These are phyloP conservation scores for Ophiostoma triangulosporum DNA, from an alignment of 2,329 filamentous ascomycete species.

Conservation along the genomic window DNA sequence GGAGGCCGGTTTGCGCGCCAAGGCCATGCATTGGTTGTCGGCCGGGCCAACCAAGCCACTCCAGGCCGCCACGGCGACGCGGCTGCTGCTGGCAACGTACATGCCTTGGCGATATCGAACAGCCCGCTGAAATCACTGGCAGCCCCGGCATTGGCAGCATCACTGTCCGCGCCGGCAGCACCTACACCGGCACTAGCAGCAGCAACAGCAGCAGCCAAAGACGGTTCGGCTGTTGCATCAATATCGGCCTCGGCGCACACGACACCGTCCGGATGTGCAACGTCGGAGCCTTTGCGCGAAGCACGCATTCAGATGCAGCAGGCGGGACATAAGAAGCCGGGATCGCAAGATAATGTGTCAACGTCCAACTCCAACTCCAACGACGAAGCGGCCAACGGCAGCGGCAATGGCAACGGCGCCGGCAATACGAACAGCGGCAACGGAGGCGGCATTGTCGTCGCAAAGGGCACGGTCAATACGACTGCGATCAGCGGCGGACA, in stretches of 20 bases:
- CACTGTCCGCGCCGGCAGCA: not conserved
- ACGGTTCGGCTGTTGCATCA: not conserved
- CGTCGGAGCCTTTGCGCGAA: conserved; percentile 25
- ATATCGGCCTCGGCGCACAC: not conserved
- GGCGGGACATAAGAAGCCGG: conserved; percentile 24
- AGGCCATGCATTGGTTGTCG: conserved; percentile 9
- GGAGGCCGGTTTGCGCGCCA: conserved; percentile 25
- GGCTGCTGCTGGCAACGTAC: not conserved
- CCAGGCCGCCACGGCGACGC: not conserved
- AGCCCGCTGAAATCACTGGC: not conserved
- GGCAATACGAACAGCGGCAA: conserved; percentile 11
- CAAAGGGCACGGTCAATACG: too few relatives aligned
- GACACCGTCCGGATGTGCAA: not conserved
- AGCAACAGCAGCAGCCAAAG: not conserved
- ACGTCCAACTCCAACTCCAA: conserved; percentile 34
- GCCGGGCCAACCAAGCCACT: not conserved
- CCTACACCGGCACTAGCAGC: not conserved
- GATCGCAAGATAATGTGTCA: conserved; percentile 30
- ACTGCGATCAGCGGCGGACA: conserved; percentile 15
- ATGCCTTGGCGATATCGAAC: not conserved
- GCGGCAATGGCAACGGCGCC: not conserved
- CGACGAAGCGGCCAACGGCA: conserved; percentile 21
- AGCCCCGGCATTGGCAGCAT: not conserved
- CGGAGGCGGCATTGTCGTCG: too few relatives aligned
- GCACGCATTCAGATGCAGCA: conserved; percentile 31